A percentile compares a stretch with the other conserved stretches of the same genome.
Evolutionary conservation across 805 yeast species (phyloP).

Genomic region (Metschnikowia amazonensis): DNA sequence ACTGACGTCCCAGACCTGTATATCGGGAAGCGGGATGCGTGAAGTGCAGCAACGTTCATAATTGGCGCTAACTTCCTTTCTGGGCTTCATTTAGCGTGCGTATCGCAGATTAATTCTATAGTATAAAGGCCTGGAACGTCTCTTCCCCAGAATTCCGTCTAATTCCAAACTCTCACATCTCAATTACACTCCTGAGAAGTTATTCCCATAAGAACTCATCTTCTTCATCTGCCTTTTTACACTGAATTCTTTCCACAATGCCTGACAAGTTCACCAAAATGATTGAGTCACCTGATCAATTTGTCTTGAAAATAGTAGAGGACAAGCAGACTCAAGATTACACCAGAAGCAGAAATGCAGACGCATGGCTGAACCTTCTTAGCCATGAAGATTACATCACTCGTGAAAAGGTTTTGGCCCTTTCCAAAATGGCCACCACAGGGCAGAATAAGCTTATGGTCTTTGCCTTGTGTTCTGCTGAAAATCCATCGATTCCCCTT

Average conservation of each 20-base stretch:
- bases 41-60: background rate
- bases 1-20: constrained; percentile 1
- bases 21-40: background rate
- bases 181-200: background rate
- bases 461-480: constrained; percentile 23
- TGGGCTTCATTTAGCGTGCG: background rate
- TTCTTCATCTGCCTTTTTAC: too few relatives aligned
- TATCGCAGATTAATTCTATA: background rate
- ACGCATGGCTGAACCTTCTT: constrained; percentile 37
- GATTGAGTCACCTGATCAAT: constrained; percentile 9
- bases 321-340: constrained; percentile 26
- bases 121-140: background rate
- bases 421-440: constrained; percentile 20
- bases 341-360: constrained; percentile 34
- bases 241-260: too few relatives aligned
- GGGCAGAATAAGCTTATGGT: constrained; percentile 21
- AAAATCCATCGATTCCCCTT: constrained; percentile 21
- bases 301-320: constrained; percentile 17
- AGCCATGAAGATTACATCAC: constrained; percentile 30
- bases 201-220: too few relatives aligned
- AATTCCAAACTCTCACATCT: too few relatives aligned
- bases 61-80: constrained; percentile 1
- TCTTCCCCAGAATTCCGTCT: background rate
- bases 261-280: background rate
- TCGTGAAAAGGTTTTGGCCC: constrained; percentile 32